Evolutionary conservation across 805 yeast genomes (phyloP).

Genomic region (Ogataea salicorniae): DNA sequence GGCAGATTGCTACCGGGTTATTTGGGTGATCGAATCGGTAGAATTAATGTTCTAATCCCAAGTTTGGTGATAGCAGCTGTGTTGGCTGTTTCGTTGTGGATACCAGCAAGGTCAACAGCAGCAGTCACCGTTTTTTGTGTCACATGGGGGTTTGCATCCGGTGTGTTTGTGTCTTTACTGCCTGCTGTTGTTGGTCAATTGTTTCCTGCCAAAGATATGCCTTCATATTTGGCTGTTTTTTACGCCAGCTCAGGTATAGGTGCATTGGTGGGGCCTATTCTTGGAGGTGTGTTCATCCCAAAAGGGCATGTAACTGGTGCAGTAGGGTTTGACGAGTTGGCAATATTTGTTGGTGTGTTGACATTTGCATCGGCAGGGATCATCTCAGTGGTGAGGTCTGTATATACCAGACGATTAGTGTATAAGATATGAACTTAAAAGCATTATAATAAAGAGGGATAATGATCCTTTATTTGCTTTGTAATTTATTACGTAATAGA

Average conservation of each 20-base stretch:
- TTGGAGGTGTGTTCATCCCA: constrained; percentile 31
- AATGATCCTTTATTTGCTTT: neutral
- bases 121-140: constrained; percentile 35
- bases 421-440: too few species aligned
- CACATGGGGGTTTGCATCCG: constrained; percentile 31
- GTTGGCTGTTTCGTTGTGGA: constrained; percentile 40
- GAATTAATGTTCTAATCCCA: constrained; percentile 35
- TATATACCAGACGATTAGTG: constrained; percentile 4
- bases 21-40: constrained; percentile 37
- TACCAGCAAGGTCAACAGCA: constrained; percentile 39
- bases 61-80: constrained; percentile 30
- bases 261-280: constrained; percentile 31
- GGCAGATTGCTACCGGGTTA: constrained; percentile 50
- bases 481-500: neutral
- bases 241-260: constrained; percentile 28
- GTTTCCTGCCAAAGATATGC: constrained; percentile 28
- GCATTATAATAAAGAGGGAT: neutral
- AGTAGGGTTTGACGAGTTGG: constrained; percentile 24
- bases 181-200: constrained; percentile 31
- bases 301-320: constrained; percentile 12
- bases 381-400: constrained; percentile 2
- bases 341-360: constrained; percentile 28
- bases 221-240: constrained; percentile 26
- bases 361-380: constrained; percentile 17
- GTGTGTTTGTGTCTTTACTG: constrained; percentile 28